Base-by-base conservation (phyloP, 2,329 filamentous ascomycete species). In the Aspergillus thermomutatus region DNA sequence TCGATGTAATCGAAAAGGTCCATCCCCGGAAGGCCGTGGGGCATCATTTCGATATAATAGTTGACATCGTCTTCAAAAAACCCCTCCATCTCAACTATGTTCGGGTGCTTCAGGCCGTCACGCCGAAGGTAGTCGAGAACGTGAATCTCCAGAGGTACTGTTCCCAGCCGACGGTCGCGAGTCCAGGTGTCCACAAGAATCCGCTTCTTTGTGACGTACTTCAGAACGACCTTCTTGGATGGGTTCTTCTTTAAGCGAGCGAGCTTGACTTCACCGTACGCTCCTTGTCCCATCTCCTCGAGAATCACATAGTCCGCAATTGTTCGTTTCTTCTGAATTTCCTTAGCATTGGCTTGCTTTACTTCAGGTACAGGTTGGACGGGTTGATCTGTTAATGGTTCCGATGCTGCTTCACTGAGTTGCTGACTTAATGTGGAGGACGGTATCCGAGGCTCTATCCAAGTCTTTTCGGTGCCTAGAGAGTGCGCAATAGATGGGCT, bases 181-280 rank as follows among this genome's bases (percentile, higher is more conserved):
- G 93, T 97, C 94, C 94, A 99, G 0, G 94, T 99, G 75, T 99
- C 94, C 60, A 99, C 93, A 14, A 99, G 83, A 72, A 99, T 99
- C 47, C 93, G 89, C 57, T 90, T 87, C 77, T 99, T 99, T 4
- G 94, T 97, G 50, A 99, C 94, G 72, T 96, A 99, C 74, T 99
- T 99, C 69, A 99, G 83, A 21, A 99, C 93, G 60, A 95, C 89
- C 75, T 95, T 96, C 71, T 88, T 89, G 52, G 84, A 79, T 25
- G 80, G 85, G 52, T 83, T 85, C 66, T 87, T 86, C 77, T 92
- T 95, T 77, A 94, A 89, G 28, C 92, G 86, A 52, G 90, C 93
- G 49, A 99, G 83, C 73, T 99, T 99, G 57, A 99, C 94, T 75
- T 99, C 93, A 1, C 94, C 94, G 71, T 99, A 99, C 1, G 94